A percentile compares a stretch with the other conserved stretches of the same genome.
Conservation (phyloP, 495 filamentous ascomycete genomes). For the Amphirosellinia nigrospora region DNA sequence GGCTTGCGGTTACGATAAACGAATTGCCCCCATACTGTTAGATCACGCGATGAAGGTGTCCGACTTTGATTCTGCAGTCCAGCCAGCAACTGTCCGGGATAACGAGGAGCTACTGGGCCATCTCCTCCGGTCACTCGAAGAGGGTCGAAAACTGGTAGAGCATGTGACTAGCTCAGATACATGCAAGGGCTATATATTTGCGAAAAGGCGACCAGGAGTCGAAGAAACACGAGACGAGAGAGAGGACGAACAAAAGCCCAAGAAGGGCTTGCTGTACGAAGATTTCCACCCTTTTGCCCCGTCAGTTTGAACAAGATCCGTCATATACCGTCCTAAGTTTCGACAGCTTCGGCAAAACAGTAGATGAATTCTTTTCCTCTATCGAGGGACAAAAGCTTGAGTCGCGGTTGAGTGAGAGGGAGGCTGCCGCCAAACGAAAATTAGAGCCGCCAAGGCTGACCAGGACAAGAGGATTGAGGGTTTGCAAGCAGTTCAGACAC, state of each 20-base stretch:
- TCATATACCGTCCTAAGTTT: slow-evolving; percentile 71
- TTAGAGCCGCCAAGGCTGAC: slow-evolving; percentile 81
- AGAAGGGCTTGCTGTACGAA: slow-evolving; percentile 73
- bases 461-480: slow-evolving; percentile 84
- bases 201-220: slow-evolving; percentile 60
- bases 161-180: slow-evolving; percentile 63
- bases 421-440: slow-evolving; percentile 80
- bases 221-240: slow-evolving; percentile 39
- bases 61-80: slow-evolving; percentile 67
- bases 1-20: slow-evolving; percentile 79
- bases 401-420: slow-evolving; percentile 78
- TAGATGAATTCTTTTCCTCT: slow-evolving; percentile 96
- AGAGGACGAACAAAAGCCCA: slow-evolving; percentile 45
- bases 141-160: slow-evolving; percentile 68
- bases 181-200: slow-evolving; percentile 86
- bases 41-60: slow-evolving; percentile 80
- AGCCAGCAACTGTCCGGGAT: slow-evolving; percentile 70
- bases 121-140: slow-evolving; percentile 67
- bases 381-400: slow-evolving; percentile 93
- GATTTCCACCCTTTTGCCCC: slow-evolving; percentile 93
- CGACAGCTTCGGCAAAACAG: slow-evolving; percentile 86
- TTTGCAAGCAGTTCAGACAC: slow-evolving; percentile 74
- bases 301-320: slow-evolving; percentile 76
- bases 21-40: slow-evolving; percentile 87
- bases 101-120: slow-evolving; percentile 67